Evolutionary conservation across 306 rosid genomes (phyloP), one percentile per base, ranked within the genome.

Genomic region (Castanopsis chinensis): DNA sequence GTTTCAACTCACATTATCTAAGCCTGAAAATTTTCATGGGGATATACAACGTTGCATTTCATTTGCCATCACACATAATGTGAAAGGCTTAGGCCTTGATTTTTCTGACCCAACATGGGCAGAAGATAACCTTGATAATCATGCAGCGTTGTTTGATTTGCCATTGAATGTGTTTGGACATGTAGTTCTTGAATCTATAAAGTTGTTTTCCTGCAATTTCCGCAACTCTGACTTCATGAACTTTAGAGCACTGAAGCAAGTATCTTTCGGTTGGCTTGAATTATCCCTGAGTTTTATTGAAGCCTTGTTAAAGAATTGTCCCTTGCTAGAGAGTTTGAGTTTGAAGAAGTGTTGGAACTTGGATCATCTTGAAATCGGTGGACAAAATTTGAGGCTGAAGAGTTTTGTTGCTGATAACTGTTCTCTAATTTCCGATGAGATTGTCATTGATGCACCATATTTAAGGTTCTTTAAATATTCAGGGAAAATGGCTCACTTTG

Each of bases 321-420:
- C 5, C 7, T 20, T 9, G 54, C 77, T 87, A 5, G 81, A 84
- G 82, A 84, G 88, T 59, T 72, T 87, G 70, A 85, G 73, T 33
- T 0, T 87, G 2, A 77, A 58, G 30, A 71, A 56, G 35, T 87
- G 88, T 19, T 82, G 86, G 84, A 59, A 59, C 54, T 10, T 27
- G 0, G 27, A 23, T 9, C 8, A 53, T 20, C 63, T 84, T n/a
- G 54, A 27, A 32, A 15, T 82, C 4, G 6, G 10, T 21, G 85
- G 80, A 25, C 9, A 10, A 18, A 55, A 56, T 23, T 61, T 82
- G 78, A 79, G 51, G 69, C 77, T 87, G 2, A 80, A 23, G 41
- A 77, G 52, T 20, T 74, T 85, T 59, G 65, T 11, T 18, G n/a
- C 85, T 1, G 83, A 85, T 2, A 80, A 82, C 18, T 82, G 86